phyloP scores from a whole-genome alignment of 495 filamentous ascomycete species.

The Penicillium waksmanii region DNA sequence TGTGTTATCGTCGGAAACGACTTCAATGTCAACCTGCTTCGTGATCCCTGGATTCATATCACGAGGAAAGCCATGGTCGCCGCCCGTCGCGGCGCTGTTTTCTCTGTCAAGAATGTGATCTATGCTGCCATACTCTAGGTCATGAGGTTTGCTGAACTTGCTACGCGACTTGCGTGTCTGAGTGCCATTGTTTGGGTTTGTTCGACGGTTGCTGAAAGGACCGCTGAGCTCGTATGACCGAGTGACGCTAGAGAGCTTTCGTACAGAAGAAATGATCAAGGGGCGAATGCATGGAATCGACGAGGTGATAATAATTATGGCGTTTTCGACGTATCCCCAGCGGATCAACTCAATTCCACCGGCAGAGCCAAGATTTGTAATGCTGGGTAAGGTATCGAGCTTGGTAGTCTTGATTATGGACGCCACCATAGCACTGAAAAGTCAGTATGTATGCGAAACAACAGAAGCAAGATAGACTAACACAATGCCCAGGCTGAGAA shows the following conservation, averaged over 20 bases:
- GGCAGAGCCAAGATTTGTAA: constrained; percentile 34
- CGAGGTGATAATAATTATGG: constrained; percentile 41
- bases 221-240: constrained; percentile 39
- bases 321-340: constrained; percentile 41
- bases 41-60: constrained; percentile 27
- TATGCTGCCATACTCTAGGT: constrained; percentile 35
- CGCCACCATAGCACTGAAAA: constrained; percentile 39
- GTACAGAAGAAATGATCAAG: constrained; percentile 41
- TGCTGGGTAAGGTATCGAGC: constrained; percentile 35
- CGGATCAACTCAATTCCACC: constrained; percentile 38
- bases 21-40: constrained; percentile 40
- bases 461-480: constrained; percentile 18
- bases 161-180: constrained; percentile 19
- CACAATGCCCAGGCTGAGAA: constrained; percentile 47
- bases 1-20: constrained; percentile 17
- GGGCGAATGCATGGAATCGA: constrained; percentile 42
- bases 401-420: constrained; percentile 51
- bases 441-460: constrained; percentile 3
- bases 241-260: constrained; percentile 40
- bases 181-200: constrained; percentile 19
- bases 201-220: constrained; percentile 24
- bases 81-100: constrained; percentile 20
- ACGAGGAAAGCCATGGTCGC: constrained; percentile 8
- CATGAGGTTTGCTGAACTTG: constrained; percentile 18
- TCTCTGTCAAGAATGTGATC: constrained; percentile 35